phyloP scores from a whole-genome alignment of 257 asterid genomes.

The Plectranthus barbatus region DNA sequence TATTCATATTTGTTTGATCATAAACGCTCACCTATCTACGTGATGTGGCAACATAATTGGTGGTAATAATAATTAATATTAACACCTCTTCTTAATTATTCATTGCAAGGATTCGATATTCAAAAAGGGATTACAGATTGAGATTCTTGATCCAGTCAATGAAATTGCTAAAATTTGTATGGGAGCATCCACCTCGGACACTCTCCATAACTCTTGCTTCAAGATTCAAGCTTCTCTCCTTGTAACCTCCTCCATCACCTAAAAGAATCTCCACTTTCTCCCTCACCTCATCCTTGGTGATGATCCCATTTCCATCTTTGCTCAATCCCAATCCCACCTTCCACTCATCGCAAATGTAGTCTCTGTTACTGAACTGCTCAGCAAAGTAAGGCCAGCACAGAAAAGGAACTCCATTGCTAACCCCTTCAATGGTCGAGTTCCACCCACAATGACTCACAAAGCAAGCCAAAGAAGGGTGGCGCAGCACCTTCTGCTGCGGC shows the following conservation, averaged over 20 bases:
- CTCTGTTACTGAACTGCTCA: slow-evolving; percentile 37
- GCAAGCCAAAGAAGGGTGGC: too few species aligned
- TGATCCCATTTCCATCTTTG: slow-evolving; percentile 22
- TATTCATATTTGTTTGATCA: too few species aligned
- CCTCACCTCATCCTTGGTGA: slow-evolving; percentile 8
- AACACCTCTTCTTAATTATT: too few species aligned
- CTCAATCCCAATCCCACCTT: slow-evolving; percentile 30
- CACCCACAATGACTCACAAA: too few species aligned
- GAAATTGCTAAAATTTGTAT: slow-evolving; percentile 23
- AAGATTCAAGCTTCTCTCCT: slow-evolving; percentile 25
- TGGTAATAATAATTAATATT: too few species aligned
- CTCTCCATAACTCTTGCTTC: slow-evolving; percentile 11
- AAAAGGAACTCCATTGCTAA: slow-evolving; percentile 40
- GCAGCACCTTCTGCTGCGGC: too few species aligned
- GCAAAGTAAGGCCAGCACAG: slow-evolving; percentile 61
- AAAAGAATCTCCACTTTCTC: slow-evolving; percentile 28
- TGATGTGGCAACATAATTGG: too few species aligned
- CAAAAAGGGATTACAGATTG: too few species aligned
- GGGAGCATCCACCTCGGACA: slow-evolving; percentile 29
- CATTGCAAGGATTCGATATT: too few species aligned
- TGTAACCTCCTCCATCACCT: slow-evolving; percentile 13
- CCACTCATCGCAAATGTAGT: too few species aligned
- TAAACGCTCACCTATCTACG: too few species aligned
- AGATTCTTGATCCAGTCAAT: slow-evolving; percentile 30
- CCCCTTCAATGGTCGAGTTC: too few species aligned